phyloP scores from a whole-genome alignment of 768 basidiomycete species.

The Dacryopinax primogenitus region DNA sequence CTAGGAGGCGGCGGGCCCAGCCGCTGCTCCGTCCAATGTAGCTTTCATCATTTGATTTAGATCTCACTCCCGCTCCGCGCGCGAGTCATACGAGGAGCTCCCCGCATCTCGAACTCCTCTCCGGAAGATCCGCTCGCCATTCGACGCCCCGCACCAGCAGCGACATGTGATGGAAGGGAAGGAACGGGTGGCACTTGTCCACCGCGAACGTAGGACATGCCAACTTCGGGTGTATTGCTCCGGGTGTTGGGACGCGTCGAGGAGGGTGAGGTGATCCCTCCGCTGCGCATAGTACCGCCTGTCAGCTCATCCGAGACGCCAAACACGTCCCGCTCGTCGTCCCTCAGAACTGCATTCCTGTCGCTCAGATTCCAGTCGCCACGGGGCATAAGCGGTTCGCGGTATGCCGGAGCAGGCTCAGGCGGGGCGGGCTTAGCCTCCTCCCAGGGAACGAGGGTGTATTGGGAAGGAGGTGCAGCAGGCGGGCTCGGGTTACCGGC shows the following conservation, averaged over 20 bases:
- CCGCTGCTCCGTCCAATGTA: not conserved
- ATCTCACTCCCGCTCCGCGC: not conserved
- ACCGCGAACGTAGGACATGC: not conserved
- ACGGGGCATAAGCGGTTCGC: constrained; percentile 22
- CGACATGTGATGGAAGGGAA: not conserved
- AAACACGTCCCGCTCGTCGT: constrained; percentile 26
- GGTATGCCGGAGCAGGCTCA: constrained; percentile 21
- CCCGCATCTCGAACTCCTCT: not conserved
- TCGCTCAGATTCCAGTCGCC: constrained; percentile 44
- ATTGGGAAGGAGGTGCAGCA: constrained; percentile 41
- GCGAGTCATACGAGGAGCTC: not conserved
- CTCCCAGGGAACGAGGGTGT: constrained; percentile 65
- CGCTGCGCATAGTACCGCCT: not conserved
- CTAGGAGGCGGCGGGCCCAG: not conserved
- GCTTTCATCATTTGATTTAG: not conserved
- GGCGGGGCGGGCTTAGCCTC: constrained; percentile 30
- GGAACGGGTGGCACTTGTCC: not conserved
- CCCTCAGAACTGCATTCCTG: constrained; percentile 36
- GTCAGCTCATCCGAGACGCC: constrained; percentile 24
- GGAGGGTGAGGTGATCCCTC: not conserved
- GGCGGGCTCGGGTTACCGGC: constrained; percentile 27
- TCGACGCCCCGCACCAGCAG: not conserved
- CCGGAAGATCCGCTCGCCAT: constrained; percentile 3
- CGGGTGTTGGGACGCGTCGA: not conserved
- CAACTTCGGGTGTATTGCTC: not conserved